Evolutionary conservation across 164 flowering plant species (phyloP).

Genomic region (Umbilicus rupestris): DNA sequence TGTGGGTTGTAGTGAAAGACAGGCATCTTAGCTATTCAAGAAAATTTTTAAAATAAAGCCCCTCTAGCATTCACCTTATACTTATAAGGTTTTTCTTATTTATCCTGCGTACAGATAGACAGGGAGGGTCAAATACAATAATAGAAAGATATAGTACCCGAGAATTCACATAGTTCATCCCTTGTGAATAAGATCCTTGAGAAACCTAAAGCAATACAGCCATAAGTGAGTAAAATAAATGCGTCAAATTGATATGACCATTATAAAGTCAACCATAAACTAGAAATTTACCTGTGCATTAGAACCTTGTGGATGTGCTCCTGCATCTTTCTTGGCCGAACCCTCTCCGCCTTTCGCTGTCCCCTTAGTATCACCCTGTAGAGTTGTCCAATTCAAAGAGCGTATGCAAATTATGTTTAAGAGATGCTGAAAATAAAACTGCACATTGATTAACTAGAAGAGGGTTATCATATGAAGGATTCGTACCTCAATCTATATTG

Average conservation of each 20-base stretch:
- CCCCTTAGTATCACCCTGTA: constrained; percentile 22
- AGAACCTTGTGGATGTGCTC: constrained; percentile 22
- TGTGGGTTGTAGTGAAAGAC: no score
- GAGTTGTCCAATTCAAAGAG: not conserved
- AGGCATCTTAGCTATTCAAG: no score
- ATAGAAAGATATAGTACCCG: not conserved
- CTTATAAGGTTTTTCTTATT: not conserved
- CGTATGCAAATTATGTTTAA: not conserved
- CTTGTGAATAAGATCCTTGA: constrained; percentile 6
- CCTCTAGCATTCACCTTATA: not conserved
- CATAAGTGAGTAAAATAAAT: not conserved
- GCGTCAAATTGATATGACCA: not conserved
- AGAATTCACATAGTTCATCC: constrained; percentile 3
- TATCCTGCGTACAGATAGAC: not conserved
- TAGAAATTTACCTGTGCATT: constrained; percentile 29
- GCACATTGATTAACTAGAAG: not conserved
- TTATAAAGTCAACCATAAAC: not conserved
- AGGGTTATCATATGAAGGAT: not conserved
- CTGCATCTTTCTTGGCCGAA: constrained; percentile 32
- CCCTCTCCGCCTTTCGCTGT: constrained; percentile 32
- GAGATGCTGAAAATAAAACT: not conserved
- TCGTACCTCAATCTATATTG: constrained; percentile 7
- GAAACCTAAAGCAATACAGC: not conserved
- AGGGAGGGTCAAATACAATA: not conserved
- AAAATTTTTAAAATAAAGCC: no score